Evolutionary conservation across 306 rosid species (phyloP), one percentile per base, ranked within the genome.

Genomic region (Bauhinia variegata): DNA sequence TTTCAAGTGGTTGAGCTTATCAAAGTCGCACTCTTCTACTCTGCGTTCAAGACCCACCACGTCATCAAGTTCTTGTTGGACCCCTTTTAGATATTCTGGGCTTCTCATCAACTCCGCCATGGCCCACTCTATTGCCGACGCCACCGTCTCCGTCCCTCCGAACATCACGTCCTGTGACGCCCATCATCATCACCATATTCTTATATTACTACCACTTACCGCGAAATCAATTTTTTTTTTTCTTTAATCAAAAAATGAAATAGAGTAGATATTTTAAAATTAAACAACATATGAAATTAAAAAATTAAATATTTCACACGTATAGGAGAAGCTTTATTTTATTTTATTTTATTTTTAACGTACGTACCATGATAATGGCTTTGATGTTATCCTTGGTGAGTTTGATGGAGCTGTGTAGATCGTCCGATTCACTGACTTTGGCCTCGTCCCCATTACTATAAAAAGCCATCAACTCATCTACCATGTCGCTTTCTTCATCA

Each of bases 71-170:
- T 87, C 90, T 48, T 76, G 75, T 38, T 90, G 95, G 36, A 84
- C 92, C 16, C 49, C 78, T 67, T 79, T 73, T 0, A 90, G 83
- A 0, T 90, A 88, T 4, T 82, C 82, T 0, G 92, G 95, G 73
- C 34, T 82, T 63, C 49, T 80, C 82, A 90, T 84, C 8, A 90
- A 63, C 71, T 87, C 92, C 11, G 95, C 47, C 86, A 90, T 80
- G 6, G 82, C 72, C 97, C 97, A 90, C 67, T 90, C 97, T 18
- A 90, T 87, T 2, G 87, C 95, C 1, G 97, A 87, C 4, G 92
- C 97, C 16, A 90, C 92, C 6, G 97, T 85, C 73, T 90, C 95
- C 0, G 97, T 90, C 19, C 97, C 97, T 10, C 97, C 97, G 23
- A 90, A 90, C 97, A 90, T 90, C 10, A 90, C 92, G 14, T 90